Conservation (phyloP, 2,329 filamentous ascomycete genomes). For the Blastomyces percursus region DNA sequence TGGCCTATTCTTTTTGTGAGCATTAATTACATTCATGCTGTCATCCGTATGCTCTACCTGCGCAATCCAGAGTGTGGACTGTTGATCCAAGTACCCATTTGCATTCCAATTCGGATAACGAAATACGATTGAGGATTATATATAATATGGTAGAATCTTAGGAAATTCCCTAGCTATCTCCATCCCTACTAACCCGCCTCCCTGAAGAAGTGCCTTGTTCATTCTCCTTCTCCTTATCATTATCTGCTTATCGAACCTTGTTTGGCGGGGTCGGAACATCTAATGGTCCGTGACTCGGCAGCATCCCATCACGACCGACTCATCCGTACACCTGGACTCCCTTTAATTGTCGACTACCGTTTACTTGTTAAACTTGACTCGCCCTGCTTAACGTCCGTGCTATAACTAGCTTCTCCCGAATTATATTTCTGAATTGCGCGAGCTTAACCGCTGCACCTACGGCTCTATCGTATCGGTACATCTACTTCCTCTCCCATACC, state of each 20-base stretch:
- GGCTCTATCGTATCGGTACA: neutral
- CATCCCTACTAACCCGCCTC: too few species aligned
- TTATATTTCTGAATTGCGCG: neutral
- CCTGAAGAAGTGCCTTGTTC: too few species aligned
- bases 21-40: neutral
- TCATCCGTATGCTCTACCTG: too few species aligned
- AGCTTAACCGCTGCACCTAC: neutral
- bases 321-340: neutral
- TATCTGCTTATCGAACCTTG: too few species aligned
- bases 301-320: neutral
- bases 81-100: too few species aligned
- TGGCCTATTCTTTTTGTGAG: neutral
- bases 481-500: neutral
- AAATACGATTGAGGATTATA: too few species aligned
- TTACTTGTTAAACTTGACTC: neutral
- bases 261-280: conserved; percentile 9
- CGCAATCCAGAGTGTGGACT: too few species aligned
- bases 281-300: neutral
- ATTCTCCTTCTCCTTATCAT: too few species aligned
- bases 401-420: neutral
- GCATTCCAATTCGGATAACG: neutral
- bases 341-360: neutral
- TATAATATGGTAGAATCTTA: too few species aligned
- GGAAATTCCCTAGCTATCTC: too few species aligned
- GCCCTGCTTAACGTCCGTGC: neutral